Base-by-base conservation (phyloP, 768 basidiomycete genomes). In the Myochromella boudieri region DNA sequence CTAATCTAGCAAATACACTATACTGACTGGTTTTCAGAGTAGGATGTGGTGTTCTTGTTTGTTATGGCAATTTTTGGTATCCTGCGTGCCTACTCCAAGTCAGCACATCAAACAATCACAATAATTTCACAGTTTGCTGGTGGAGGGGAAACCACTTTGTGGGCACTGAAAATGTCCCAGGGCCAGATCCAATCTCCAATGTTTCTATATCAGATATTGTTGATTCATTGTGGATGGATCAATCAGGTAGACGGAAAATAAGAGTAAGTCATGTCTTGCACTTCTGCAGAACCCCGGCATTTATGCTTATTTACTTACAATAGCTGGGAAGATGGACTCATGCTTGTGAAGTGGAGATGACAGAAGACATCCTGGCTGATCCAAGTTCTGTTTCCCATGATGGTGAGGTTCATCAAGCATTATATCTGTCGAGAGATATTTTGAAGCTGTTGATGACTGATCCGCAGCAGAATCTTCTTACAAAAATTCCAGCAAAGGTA, bases 71-170 rank as follows among this genome's bases (percentile, higher is more conserved):
- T 1, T 63, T 54, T 32, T 60, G 56, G 59, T 63, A 65, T 45
- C 63, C 59, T 0, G 59, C 60, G 8, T 55, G 53, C 1, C n/a
- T 65, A 0, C 55, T 65, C 11, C 40, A 56, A 15, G n/a, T n/a
- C n/a, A n/a, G n/a, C n/a, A 25, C 39, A 53, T 14, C 32, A 12
- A 1, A 20, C 5, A 25, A 18, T 5, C 26, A 37, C 10, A 14
- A 14, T 7, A 14, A 14, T 6, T 65, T 60, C 58, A 14, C n/a
- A 3, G 54, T 63, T 1, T 42, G 45, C 25, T 60, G 57, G 44
- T 50, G 44, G 42, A 24, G 41, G 17, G 53, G 38, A 32, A 27
- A 26, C 12, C 14, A 18, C 2, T 42, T 48, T 37, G 37, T 15
- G 10, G 5, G 3, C 17, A 17, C 25, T 17, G 34, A 17, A 21